Base-by-base conservation (phyloP, 148 eudicot species). In the Chenopodium quinoa region DNA sequence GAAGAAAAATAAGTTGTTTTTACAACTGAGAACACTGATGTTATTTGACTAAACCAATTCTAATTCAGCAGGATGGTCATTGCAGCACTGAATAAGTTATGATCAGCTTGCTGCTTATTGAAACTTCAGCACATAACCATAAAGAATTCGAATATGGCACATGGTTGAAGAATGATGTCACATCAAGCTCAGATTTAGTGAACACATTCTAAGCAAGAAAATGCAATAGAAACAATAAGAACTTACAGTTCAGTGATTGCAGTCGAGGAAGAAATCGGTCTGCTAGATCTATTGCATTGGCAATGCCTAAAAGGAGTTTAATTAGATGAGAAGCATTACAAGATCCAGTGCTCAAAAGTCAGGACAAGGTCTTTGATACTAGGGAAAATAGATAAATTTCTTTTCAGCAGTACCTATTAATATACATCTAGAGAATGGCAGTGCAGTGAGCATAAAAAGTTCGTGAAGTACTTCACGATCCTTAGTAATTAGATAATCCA, bases 391-490 rank as follows among this genome's bases (percentile, higher is more conserved):
- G 37, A 23, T 63, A 7, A 31, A 20, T 34, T 20, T 56, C 67
- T 16, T 62, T 48, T 31, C 25, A 86, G 17, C 11, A 76, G 56
- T 88, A 95, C 98, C 98, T 85, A 95, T 88, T 85, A 95, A 85
- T 66, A 93, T 87, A 82, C 90, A 88, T 87, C 85, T 90, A 78
- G 98, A 95, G 88, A 83, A 93, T 62, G 98, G 97, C 31, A 91
- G 81, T 75, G 89, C 89, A 52, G 98, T 95, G 62, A 95, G 93
- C 97, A 93, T 90, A 85, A 95, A 95, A 56, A 95, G 89, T 83
- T 95, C 97, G 72, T 95, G 98, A 76, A 95, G 93, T 80, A 95
- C 98, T 66, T 89, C 88, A 40, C 93, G 90, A 76, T 95, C 97
- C 84, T 80, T 95, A 4, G 98, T 95, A 27, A 95, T 95, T 79